Conservation (phyloP, 108 stramenopile species). For the Cafeteria roenbergensis region DNA sequence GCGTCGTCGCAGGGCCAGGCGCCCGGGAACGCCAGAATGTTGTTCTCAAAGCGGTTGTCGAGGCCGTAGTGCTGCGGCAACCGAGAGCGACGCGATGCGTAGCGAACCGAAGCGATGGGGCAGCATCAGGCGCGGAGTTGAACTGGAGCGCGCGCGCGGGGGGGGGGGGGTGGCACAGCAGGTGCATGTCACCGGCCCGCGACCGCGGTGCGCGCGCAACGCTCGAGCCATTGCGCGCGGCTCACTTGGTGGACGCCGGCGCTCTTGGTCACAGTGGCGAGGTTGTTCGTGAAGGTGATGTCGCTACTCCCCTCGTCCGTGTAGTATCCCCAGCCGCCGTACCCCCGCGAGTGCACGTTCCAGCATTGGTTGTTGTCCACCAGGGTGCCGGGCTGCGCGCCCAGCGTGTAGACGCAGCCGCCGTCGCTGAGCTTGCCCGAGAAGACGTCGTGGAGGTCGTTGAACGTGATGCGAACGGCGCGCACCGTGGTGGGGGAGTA, state of each 20-base stretch:
- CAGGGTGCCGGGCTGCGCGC: neutral
- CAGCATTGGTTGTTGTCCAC: neutral
- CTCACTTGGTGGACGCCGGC: neutral
- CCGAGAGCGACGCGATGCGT: too few relatives aligned
- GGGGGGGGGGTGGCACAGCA: too few relatives aligned
- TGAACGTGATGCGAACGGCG: neutral
- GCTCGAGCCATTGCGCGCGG: too few relatives aligned
- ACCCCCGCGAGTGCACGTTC: neutral
- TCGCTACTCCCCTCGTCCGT: neutral
- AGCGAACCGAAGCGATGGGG: too few relatives aligned
- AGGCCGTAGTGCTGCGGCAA: neutral
- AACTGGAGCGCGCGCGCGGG: too few relatives aligned
- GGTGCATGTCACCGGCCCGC: too few relatives aligned
- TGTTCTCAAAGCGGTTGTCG: neutral
- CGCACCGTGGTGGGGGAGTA: neutral
- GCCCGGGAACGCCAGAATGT: neutral
- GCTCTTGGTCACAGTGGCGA: neutral
- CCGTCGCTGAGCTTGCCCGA: neutral
- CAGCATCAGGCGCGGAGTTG: too few relatives aligned
- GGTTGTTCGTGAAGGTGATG: neutral
- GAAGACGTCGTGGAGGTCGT: neutral
- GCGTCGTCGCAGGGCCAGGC: neutral
- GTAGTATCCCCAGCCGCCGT: neutral
- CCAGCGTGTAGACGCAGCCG: neutral
- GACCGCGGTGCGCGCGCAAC: too few relatives aligned